A percentile compares a stretch with the other conserved stretches of the same genome.
These are phyloP conservation scores for Eimeria praecox DNA, from an alignment of 169 alveolate genomes.

Conservation along the genomic window DNA sequence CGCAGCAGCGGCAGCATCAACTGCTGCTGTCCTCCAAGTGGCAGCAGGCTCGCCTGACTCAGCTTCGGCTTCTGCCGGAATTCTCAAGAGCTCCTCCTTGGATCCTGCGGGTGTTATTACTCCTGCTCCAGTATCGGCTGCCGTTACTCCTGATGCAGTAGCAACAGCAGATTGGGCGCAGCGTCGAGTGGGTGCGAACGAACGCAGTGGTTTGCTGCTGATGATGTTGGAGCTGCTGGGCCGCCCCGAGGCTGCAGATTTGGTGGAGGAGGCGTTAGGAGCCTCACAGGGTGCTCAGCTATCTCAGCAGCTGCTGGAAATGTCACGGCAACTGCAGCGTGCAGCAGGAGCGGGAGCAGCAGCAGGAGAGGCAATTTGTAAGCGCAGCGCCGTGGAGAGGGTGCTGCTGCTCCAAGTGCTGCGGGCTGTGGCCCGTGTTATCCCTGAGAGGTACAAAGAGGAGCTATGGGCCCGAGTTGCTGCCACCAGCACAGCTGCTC, in stretches of 20 bases:
- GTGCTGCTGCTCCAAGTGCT: constrained; percentile 35
- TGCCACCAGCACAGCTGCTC: constrained; percentile 22
- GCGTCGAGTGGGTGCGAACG: constrained; percentile 22
- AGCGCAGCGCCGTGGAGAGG: constrained; percentile 19
- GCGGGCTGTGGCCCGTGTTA: constrained; percentile 18
- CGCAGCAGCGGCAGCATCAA: not conserved
- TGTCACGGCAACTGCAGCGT: not conserved
- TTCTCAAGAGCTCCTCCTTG: not conserved
- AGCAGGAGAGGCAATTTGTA: not conserved
- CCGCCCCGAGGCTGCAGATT: constrained; percentile 42
- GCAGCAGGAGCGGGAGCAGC: constrained; percentile 1
- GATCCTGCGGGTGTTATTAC: not conserved
- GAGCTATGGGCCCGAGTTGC: constrained; percentile 32
- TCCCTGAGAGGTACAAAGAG: not conserved
- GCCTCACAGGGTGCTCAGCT: not conserved
- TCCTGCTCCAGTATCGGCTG: not conserved
- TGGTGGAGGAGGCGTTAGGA: constrained; percentile 29
- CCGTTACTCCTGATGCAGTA: too few relatives aligned
- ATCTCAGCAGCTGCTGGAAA: not conserved
- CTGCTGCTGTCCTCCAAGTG: not conserved
- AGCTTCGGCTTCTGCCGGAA: not conserved
- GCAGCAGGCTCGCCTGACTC: not conserved
- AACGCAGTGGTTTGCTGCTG: constrained; percentile 48
- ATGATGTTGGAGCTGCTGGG: constrained; percentile 35
- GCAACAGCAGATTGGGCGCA: not conserved